Evolutionary conservation across 805 yeast genomes (phyloP).

Genomic region (Blastobotrys muscicola): DNA sequence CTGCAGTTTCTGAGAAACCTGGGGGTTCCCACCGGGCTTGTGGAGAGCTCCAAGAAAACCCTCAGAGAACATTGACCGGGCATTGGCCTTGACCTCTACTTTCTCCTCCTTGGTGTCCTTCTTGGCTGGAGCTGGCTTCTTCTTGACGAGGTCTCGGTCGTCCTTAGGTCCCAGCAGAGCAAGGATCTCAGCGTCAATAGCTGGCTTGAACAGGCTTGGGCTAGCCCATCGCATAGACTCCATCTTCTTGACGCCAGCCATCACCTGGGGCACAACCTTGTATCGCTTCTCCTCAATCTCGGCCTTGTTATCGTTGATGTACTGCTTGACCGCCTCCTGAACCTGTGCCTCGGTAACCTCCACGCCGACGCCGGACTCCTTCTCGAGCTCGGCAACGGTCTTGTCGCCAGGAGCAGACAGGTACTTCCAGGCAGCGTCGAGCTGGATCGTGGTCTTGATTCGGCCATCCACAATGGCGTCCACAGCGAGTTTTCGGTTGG

Average conservation of each 20-base stretch:
- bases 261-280: constrained; percentile 61
- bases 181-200: constrained; percentile 69
- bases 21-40: constrained; percentile 92
- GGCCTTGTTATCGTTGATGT: constrained; percentile 48
- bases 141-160: constrained; percentile 78
- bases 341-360: constrained; percentile 61
- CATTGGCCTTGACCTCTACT: constrained; percentile 10
- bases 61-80: constrained; percentile 79
- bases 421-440: constrained; percentile 68
- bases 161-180: constrained; percentile 86
- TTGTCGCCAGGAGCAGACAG: constrained; percentile 39
- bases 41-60: constrained; percentile 95
- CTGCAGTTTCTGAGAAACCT: constrained; percentile 77
- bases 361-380: constrained; percentile 68
- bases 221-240: constrained; percentile 86
- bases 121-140: constrained; percentile 48
- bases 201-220: constrained; percentile 77
- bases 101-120: constrained; percentile 7
- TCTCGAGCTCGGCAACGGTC: constrained; percentile 42
- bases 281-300: constrained; percentile 68
- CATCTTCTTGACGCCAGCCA: constrained; percentile 67
- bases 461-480: constrained; percentile 56
- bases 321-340: constrained; percentile 44
- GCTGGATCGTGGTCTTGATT: constrained; percentile 60
- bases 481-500: constrained; percentile 43